Evolutionary conservation across 768 basidiomycete genomes (phyloP), one percentile per base, ranked within the genome.

Genomic region (Lactarius psammicola): DNA sequence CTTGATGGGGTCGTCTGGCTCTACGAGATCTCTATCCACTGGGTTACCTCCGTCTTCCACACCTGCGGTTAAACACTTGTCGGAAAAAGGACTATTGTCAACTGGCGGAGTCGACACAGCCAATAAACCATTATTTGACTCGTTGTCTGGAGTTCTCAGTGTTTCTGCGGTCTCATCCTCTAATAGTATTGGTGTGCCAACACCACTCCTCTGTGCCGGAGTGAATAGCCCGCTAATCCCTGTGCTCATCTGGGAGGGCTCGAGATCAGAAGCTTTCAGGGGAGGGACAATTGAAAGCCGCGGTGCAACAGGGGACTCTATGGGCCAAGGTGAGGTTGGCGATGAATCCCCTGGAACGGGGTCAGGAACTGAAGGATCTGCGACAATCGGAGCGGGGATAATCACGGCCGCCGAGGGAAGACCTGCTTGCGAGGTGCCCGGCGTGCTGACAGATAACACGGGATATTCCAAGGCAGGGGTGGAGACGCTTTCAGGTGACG

Each of bases 301-400:
- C 2, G 58, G 17, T 20, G 53, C 28, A 31, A 44, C 10, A 44
- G 36, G 9, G 18, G 42, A 11, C 33, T 55, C 56, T 1, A 31
- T 51, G 20, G 36, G 6, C 31, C 20, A 51, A 6, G 64, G 56
- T 4, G 56, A 57, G 9, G 15, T 30, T n/a, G 55, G 60, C 10
- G n/a, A 33, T 28, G 63, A 53, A 26, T 58, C 60, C 31, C 63
- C 57, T 15, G 60, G 58, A 23, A 62, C 64, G 18, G 69, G 69
- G 38, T 70, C 69, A 38, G 64, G 69, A 28, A 70, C 68, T 10
- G 63, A 69, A 54, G 69, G 69, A n/a, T 70, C 69, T 23, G 69
- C 69, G 17, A 65, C 44, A 30, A 69, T 62, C 18, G 69, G 69
- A 4, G 69, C 69, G 4, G 69, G 69, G 36, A 70, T 54, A 28